Evolutionary conservation across 2,329 filamentous ascomycete species (phyloP), one percentile per base, ranked within the genome.

Genomic region (Colletotrichum noveboracense): DNA sequence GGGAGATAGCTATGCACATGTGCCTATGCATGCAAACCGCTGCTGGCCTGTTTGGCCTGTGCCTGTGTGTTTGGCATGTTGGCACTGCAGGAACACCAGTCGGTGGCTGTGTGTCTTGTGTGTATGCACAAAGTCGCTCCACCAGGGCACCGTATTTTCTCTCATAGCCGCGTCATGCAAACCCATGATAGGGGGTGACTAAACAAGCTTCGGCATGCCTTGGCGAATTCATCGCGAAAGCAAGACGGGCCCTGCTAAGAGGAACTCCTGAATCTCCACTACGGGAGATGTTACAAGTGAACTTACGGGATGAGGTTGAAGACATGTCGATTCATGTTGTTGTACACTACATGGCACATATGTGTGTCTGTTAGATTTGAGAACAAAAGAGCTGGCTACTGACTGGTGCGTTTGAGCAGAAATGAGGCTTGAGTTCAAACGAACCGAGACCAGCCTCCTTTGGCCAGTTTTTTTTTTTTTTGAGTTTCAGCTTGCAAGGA

Each of bases 401-500:
- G 36, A 38, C 36, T 43, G 38, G 43, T 48, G 18, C 43, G 18
- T 48, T 21, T 48, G 43, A 21, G 43, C n/a, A 48, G 43, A 26
- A 30, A 66, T 48, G 10, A 66, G 21, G 21, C 32, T 13, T 24
- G n/a, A 36, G 24, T 32, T 64, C 21, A 24, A 38, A 64, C 61
- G 61, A 64, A 28, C 34, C 32, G 7, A 64, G 21, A 28, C 70
- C 28, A 21, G n/a, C 60, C 60, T 71, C 18, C 32, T 68, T 26
- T 24, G 8, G 34, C 60, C 43, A 48, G 43, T n/a, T 34, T 70
- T n/a, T n/a, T n/a, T n/a, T n/a, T n/a, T n/a, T n/a, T 73, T 73
- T 68, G 64, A 64, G 64, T 73, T 73, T 73, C 70, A 68, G 70
- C 73, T 72, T 26, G 62, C 69, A 72, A 75, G 73, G 72, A 72